These are phyloP conservation scores for Dittrichia graveolens DNA, from an alignment of 129 eudicot genomes.

Conservation along the genomic window DNA sequence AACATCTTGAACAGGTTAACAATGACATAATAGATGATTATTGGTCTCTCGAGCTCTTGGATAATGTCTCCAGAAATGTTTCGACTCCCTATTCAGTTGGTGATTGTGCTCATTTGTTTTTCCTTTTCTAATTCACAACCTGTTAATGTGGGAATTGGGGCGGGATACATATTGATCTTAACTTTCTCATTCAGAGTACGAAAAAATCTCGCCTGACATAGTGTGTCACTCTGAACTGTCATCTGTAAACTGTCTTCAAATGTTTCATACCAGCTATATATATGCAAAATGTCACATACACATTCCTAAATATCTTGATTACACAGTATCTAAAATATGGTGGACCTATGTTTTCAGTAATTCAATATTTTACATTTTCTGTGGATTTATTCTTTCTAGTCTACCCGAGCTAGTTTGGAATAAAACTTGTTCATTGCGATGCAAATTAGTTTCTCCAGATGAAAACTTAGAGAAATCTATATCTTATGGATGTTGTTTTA, in stretches of 20 bases:
- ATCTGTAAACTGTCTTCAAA: constrained; percentile 6
- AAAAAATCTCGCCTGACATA: constrained; percentile 11
- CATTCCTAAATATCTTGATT: constrained; percentile 12
- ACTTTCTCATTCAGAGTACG: neutral
- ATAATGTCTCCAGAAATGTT: no score
- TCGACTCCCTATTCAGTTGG: no score
- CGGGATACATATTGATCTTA: neutral
- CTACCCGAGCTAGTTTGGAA: constrained; percentile 6
- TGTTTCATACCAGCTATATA: constrained; percentile 12
- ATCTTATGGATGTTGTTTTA: constrained; percentile 6
- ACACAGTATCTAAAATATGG: constrained; percentile 9
- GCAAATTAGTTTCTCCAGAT: constrained; percentile 11
- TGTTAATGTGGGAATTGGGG: no score
- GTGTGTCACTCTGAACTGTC: constrained; percentile 15
- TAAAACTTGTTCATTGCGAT: constrained; percentile 12
- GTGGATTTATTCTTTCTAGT: neutral
- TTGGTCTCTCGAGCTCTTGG: no score
- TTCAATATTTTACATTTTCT: neutral
- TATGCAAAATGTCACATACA: neutral
- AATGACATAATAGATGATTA: no score
- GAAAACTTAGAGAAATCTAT: neutral
- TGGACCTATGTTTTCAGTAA: constrained; percentile 2
- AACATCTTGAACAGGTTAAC: no score
- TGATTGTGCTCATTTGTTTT: no score
- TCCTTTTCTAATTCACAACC: no score